These are phyloP conservation scores for Debaryomyces maramus DNA, from an alignment of 805 yeast genomes.

Conservation along the genomic window DNA sequence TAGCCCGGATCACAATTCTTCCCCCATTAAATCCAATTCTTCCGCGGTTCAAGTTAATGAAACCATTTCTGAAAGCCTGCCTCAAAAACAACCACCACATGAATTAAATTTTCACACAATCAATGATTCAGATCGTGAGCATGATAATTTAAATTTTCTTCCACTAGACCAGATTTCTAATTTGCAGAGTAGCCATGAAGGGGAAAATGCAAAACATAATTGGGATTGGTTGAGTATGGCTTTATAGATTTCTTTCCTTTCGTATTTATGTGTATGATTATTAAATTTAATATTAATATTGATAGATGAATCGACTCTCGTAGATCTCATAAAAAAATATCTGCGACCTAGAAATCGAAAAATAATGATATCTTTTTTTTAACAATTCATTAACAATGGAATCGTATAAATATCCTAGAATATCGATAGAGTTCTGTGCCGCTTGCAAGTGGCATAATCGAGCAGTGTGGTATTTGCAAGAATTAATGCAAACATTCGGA, in stretches of 20 bases:
- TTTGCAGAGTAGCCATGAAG: neutral
- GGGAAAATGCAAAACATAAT: constrained; percentile 12
- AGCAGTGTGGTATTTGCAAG: constrained; percentile 87
- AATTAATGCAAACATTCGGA: constrained; percentile 81
- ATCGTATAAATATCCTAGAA: constrained; percentile 48
- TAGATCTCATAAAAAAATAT: too few species aligned
- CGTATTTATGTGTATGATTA: too few species aligned
- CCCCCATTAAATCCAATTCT: too few species aligned
- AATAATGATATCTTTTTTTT: too few species aligned
- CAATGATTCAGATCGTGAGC: constrained; percentile 7
- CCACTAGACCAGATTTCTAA: neutral
- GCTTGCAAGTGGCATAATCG: constrained; percentile 87
- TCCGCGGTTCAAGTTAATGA: too few species aligned
- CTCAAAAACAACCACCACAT: too few species aligned
- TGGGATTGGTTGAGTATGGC: constrained; percentile 35
- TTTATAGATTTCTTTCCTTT: constrained; percentile 9
- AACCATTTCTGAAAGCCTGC: too few species aligned
- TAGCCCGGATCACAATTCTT: too few species aligned
- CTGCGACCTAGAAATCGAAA: too few species aligned
- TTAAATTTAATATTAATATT: too few species aligned
- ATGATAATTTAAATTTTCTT: constrained; percentile 2
- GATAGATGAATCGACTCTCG: too few species aligned
- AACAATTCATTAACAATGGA: neutral
- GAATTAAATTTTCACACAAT: constrained; percentile 6
- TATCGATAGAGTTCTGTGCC: constrained; percentile 73